phyloP scores from a whole-genome alignment of 306 rosid species.

The Vigna reflexopilosa region DNA sequence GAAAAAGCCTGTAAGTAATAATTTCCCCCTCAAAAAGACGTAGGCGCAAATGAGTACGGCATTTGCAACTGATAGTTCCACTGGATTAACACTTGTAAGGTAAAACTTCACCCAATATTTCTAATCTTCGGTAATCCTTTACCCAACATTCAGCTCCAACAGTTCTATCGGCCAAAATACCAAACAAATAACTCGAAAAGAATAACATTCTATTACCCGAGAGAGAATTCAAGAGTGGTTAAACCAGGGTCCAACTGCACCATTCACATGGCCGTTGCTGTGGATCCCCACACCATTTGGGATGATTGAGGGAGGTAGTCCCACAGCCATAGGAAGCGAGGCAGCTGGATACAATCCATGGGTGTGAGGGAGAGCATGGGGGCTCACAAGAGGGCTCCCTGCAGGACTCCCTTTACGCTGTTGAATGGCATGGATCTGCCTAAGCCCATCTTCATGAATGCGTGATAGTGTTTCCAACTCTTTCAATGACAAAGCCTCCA shows the following conservation, averaged over 20 bases:
- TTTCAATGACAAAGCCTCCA: conserved; percentile 92
- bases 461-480: conserved; percentile 93
- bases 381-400: conserved; percentile 80
- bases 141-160: conserved; percentile 56
- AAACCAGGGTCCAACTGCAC: conserved; percentile 96
- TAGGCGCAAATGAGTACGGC: conserved; percentile 61
- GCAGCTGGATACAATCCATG: conserved; percentile 78
- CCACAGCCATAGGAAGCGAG: conserved; percentile 67
- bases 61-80: conserved; percentile 74
- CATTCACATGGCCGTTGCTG: conserved; percentile 92
- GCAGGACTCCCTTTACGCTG: conserved; percentile 85
- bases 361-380: conserved; percentile 74
- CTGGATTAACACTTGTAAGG: conserved; percentile 49
- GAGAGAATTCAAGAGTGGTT: conserved; percentile 67
- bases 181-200: conserved; percentile 62
- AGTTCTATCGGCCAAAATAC: conserved; percentile 71
- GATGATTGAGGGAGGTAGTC: conserved; percentile 71
- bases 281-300: conserved; percentile 87
- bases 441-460: conserved; percentile 93
- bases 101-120: conserved; percentile 47
- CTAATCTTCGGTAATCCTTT: conserved; percentile 39
- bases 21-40: conserved; percentile 46
- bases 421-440: conserved; percentile 93
- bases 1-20: conserved; percentile 56
- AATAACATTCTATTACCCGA: conserved; percentile 50